Conservation (phyloP, 805 yeast species). For the Hemisphaericaspora nanyangensis region DNA sequence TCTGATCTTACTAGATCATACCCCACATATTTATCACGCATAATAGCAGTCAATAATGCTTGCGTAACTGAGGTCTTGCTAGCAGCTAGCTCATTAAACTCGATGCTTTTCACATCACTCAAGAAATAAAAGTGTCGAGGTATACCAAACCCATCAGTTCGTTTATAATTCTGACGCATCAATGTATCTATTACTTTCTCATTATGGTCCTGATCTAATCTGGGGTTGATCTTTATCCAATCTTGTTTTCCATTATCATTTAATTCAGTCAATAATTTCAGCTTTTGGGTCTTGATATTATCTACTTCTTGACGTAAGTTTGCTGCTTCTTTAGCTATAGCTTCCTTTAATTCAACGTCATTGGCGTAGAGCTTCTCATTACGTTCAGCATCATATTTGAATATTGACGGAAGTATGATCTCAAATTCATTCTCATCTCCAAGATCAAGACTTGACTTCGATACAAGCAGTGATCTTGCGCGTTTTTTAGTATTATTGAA, state of each 20-base stretch:
- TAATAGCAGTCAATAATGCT: neutral
- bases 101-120: constrained; percentile 1
- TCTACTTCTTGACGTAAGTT: constrained; percentile 14
- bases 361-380: constrained; percentile 20
- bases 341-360: constrained; percentile 17
- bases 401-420: constrained; percentile 25
- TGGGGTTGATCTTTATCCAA: too few relatives aligned
- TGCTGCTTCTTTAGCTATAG: constrained; percentile 15
- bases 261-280: constrained; percentile 20
- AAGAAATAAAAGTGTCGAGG: constrained; percentile 23
- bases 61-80: neutral
- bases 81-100: neutral
- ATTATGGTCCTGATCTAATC: constrained; percentile 15
- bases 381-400: constrained; percentile 22
- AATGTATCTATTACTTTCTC: constrained; percentile 17
- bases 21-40: neutral
- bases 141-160: constrained; percentile 8
- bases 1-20: neutral
- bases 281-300: constrained; percentile 11
- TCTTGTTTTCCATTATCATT: constrained; percentile 29
- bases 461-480: too few relatives aligned
- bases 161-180: constrained; percentile 3
- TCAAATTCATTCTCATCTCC: constrained; percentile 16
- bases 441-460: too few relatives aligned
- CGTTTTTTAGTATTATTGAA: too few relatives aligned